Conservation (phyloP, 2,329 filamentous ascomycete genomes). For the Cladophialophora immunda region DNA sequence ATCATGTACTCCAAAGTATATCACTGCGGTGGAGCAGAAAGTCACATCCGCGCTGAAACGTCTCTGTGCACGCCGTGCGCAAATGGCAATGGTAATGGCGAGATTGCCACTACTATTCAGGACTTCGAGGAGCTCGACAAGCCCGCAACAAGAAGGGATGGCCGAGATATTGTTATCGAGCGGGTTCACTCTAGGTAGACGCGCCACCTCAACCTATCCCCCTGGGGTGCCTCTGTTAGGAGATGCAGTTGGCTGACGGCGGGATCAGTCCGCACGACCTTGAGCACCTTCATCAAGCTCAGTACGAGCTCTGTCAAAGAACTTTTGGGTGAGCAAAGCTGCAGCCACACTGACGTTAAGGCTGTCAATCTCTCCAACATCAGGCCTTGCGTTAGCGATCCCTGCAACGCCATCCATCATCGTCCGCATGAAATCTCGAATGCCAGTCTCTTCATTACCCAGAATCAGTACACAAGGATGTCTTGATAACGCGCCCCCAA, state of each 20-base stretch:
- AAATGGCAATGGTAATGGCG: too few relatives aligned
- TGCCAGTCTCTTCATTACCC: constrained; percentile 80
- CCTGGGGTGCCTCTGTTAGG: too few relatives aligned
- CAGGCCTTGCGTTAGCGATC: constrained; percentile 64
- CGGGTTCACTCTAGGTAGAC: too few relatives aligned
- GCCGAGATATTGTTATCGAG: too few relatives aligned
- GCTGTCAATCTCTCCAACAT: constrained; percentile 74
- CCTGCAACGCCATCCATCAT: constrained; percentile 71
- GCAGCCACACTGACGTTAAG: constrained; percentile 93
- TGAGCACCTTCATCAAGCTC: neutral
- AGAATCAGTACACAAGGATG: constrained; percentile 81
- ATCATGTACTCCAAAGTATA: neutral
- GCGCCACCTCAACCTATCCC: too few relatives aligned
- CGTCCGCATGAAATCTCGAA: constrained; percentile 70
- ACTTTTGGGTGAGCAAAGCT: constrained; percentile 47
- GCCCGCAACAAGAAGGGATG: too few relatives aligned
- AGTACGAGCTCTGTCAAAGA: constrained; percentile 32
- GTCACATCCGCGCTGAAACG: neutral
- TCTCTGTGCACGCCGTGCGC: too few relatives aligned
- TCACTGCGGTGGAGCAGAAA: neutral
- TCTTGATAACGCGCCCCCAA: constrained; percentile 54
- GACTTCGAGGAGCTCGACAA: neutral
- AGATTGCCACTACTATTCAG: neutral
- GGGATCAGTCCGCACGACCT: too few relatives aligned
- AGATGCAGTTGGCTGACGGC: too few relatives aligned